A percentile compares a stretch with the other conserved stretches of the same genome.
Conservation (phyloP, 2,329 filamentous ascomycete genomes). For the Biscogniauxia mediterranea region DNA sequence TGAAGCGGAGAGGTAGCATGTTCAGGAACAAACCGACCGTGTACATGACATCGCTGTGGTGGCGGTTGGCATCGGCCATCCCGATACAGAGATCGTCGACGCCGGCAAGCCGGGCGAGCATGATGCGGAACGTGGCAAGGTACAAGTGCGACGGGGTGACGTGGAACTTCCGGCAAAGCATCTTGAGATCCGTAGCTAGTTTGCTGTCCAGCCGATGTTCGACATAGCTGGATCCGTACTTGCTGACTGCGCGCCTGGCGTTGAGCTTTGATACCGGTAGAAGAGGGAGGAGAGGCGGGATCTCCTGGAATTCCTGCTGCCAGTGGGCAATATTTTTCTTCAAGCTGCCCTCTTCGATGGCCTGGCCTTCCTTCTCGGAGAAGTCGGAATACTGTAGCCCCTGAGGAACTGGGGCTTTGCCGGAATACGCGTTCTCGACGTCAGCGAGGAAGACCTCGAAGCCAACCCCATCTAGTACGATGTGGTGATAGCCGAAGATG, state of each 20-base stretch:
- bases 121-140: slow-evolving; percentile 32
- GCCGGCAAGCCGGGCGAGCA: slow-evolving; percentile 29
- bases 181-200: slow-evolving; percentile 4
- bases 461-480: slow-evolving; percentile 8
- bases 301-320: background rate
- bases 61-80: slow-evolving; percentile 38
- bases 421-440: slow-evolving; percentile 2
- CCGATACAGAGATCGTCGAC: slow-evolving; percentile 38
- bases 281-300: slow-evolving; percentile 1
- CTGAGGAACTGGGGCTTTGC: background rate
- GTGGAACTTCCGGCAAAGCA: background rate
- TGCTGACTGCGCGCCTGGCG: slow-evolving; percentile 11
- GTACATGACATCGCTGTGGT: slow-evolving; percentile 21
- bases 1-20: slow-evolving; percentile 35
- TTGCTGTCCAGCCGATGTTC: background rate
- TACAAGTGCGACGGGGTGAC: slow-evolving; percentile 34
- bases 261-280: background rate
- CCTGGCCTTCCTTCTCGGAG: background rate
- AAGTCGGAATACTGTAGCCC: slow-evolving; percentile 2
- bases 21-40: slow-evolving; percentile 39
- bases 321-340: background rate
- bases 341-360: background rate
- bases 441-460: slow-evolving; percentile 11
- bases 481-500: slow-evolving; percentile 14
- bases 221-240: background rate